Conservation (phyloP, 345 rosid species). For the Linum usitatissimum region DNA sequence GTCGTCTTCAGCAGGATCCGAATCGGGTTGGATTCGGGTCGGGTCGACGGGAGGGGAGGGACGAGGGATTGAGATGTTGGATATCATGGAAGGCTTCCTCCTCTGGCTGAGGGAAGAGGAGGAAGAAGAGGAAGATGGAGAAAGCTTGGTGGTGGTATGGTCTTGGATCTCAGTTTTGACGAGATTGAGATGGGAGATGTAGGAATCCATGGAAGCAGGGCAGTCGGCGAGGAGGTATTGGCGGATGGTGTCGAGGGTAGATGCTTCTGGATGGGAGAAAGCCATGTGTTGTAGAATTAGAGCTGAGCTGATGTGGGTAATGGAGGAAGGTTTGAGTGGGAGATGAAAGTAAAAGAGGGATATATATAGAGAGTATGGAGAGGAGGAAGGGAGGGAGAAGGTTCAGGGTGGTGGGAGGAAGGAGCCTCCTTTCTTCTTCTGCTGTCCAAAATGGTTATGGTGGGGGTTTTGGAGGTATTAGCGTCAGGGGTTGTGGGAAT, state of each 20-base stretch:
- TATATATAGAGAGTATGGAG: constrained; percentile 14
- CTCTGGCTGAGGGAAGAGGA: constrained; percentile 41
- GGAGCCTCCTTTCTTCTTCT: not conserved
- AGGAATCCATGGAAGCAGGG: constrained; percentile 24
- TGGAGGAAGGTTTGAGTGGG: not conserved
- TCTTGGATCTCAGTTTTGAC: constrained; percentile 11
- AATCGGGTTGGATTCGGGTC: constrained; percentile 3
- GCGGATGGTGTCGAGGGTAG: constrained; percentile 45
- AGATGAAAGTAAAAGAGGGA: not conserved
- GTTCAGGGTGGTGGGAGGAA: not conserved
- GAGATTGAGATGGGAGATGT: constrained; percentile 19
- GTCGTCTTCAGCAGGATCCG: constrained; percentile 12
- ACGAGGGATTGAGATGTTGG: constrained; percentile 32
- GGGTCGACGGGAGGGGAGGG: constrained; percentile 1
- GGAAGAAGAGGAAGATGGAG: constrained; percentile 4
- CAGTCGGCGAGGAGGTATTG: constrained; percentile 55
- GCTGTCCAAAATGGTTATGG: not conserved
- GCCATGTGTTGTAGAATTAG: constrained; percentile 14
- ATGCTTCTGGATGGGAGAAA: constrained; percentile 21
- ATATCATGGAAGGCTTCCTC: constrained; percentile 49
- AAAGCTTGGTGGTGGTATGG: constrained; percentile 9
- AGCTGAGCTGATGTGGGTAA: too few species aligned
- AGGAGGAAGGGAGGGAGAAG: not conserved
- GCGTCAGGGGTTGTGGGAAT: too few species aligned
- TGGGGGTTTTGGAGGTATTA: too few species aligned